Evolutionary conservation across 768 basidiomycete genomes (phyloP).

Genomic region (Rhizopogon vinicolor): DNA sequence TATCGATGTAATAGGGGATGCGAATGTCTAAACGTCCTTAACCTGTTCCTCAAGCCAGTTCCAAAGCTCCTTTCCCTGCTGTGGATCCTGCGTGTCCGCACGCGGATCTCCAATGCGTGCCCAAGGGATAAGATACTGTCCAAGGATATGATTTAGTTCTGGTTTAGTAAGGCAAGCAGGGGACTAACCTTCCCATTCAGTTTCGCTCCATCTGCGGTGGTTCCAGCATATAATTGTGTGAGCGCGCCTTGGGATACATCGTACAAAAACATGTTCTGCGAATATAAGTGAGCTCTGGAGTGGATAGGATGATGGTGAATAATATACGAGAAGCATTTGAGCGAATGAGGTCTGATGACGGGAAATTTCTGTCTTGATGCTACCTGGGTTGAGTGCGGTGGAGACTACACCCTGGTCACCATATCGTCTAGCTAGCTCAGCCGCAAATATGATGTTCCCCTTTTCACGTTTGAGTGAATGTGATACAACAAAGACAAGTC

Average conservation of each 20-base stretch:
- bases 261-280: conserved; percentile 13
- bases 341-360: not conserved
- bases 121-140: conserved; percentile 40
- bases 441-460: conserved; percentile 41
- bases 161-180: not conserved
- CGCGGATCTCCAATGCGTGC: conserved; percentile 28
- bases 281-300: not conserved
- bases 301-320: too few species aligned
- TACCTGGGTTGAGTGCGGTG: conserved; percentile 35
- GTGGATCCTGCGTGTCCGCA: conserved; percentile 21
- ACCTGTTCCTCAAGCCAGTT: conserved; percentile 42
- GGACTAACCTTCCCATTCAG: conserved; percentile 29
- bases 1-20: too few species aligned
- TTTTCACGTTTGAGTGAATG: conserved; percentile 7
- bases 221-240: conserved; percentile 35
- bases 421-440: conserved; percentile 43
- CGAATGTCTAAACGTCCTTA: conserved; percentile 4
- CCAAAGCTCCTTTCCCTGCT: conserved; percentile 34
- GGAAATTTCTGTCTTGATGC: not conserved
- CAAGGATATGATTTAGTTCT: not conserved
- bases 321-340: conserved; percentile 2
- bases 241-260: conserved; percentile 28
- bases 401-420: conserved; percentile 42
- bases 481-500: not conserved
- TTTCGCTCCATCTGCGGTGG: conserved; percentile 23